phyloP scores from a whole-genome alignment of 345 rosid species.

The Linum usitatissimum region DNA sequence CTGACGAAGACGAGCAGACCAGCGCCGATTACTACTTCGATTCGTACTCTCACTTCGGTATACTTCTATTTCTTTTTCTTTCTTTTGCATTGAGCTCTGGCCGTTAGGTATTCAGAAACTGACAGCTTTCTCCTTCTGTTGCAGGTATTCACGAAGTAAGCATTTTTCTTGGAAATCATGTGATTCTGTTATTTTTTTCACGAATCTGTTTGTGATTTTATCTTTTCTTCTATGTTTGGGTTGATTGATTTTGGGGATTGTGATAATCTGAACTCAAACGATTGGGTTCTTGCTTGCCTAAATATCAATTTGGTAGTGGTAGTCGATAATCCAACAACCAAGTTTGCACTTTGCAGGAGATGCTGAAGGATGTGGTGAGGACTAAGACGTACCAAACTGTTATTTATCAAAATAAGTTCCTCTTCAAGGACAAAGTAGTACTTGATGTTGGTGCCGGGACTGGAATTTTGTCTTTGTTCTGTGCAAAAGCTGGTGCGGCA shows the following conservation, averaged over 20 bases:
- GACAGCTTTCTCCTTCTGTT: conserved; percentile 13
- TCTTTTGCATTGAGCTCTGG: not conserved
- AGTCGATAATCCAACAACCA: not conserved
- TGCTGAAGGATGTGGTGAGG: conserved; percentile 91
- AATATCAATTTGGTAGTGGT: not conserved
- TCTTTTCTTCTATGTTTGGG: not conserved
- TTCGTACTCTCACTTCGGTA: conserved; percentile 98
- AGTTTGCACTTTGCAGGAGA: conserved; percentile 53
- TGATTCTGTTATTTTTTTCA: not conserved
- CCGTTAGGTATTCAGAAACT: not conserved
- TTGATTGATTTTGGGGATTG: not conserved
- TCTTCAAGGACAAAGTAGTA: conserved; percentile 79
- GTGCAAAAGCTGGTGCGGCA: conserved; percentile 93
- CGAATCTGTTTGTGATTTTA: not conserved
- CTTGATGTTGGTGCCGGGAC: conserved; percentile 99
- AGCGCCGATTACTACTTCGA: conserved; percentile 99
- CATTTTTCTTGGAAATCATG: conserved; percentile 5
- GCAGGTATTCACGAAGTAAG: conserved; percentile 99
- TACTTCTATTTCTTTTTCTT: not conserved
- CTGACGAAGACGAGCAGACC: conserved; percentile 42
- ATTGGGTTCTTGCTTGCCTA: not conserved
- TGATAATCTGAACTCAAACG: not conserved
- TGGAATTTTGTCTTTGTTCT: conserved; percentile 86
- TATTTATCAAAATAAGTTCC: conserved; percentile 82
- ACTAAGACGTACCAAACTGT: conserved; percentile 94